Conservation (phyloP, 2,329 filamentous ascomycete species). For the Ceratocystis alfenasii region DNA sequence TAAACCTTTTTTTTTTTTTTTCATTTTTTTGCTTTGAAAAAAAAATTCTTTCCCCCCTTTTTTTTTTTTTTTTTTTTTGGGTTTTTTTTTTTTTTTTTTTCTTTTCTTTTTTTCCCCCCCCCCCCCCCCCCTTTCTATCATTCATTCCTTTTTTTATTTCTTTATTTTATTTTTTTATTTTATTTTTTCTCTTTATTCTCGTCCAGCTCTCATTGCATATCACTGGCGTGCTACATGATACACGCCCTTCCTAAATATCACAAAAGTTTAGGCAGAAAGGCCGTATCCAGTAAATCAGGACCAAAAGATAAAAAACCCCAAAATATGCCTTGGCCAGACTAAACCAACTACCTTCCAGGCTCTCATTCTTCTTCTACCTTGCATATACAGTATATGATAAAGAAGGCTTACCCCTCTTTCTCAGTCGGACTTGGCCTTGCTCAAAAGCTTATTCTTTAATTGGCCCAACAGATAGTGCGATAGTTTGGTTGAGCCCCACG, state of each 20-base stretch:
- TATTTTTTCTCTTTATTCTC: neutral
- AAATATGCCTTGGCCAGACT: neutral
- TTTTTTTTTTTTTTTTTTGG: too few species aligned
- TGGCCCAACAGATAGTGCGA: neutral
- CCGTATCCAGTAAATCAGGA: neutral
- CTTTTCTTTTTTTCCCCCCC: too few species aligned
- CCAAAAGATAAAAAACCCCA: neutral
- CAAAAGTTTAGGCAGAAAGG: neutral
- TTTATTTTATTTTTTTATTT: too few species aligned
- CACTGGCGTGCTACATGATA: neutral
- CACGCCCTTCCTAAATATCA: neutral
- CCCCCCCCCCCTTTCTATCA: neutral
- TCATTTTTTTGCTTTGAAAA: too few species aligned
- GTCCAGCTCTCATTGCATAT: neutral
- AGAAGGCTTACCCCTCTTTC: constrained; percentile 10
- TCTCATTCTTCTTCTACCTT: neutral
- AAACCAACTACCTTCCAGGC: neutral
- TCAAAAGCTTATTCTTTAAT: constrained; percentile 1
- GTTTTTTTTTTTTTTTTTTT: too few species aligned
- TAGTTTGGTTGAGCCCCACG: neutral
- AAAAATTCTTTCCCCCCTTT: too few species aligned
- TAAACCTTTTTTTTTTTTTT: too few species aligned
- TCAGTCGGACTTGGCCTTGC: neutral
- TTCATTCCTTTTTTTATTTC: neutral
- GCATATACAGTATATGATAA: neutral